These are phyloP conservation scores for Monilinia fructigena DNA, from an alignment of 2,329 filamentous ascomycete species.

Conservation along the genomic window DNA sequence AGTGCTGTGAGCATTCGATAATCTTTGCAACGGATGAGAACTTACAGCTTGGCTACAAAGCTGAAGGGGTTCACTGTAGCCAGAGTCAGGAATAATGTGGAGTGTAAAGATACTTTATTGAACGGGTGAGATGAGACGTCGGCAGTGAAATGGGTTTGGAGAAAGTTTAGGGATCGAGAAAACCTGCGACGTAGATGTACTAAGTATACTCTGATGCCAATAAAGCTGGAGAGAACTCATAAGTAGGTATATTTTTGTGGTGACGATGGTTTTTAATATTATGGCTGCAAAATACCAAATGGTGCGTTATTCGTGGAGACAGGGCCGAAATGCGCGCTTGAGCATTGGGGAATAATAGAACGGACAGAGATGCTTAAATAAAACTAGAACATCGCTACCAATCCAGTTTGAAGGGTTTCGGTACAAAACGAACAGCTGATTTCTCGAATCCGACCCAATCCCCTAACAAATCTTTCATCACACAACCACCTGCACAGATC, in stretches of 20 bases:
- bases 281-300: neutral
- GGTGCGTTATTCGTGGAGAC: neutral
- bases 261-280: neutral
- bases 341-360: neutral
- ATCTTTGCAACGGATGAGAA: neutral
- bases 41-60: neutral
- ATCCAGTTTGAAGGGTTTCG: neutral
- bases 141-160: neutral
- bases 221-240: neutral
- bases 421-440: neutral
- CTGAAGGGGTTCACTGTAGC: neutral
- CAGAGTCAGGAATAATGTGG: neutral
- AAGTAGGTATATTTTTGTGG: neutral
- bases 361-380: neutral
- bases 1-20: neutral
- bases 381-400: neutral
- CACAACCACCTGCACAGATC: neutral
- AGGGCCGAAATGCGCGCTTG: constrained; percentile 7
- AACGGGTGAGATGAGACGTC: neutral
- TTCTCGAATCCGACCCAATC: neutral
- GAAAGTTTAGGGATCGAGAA: neutral
- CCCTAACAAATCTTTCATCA: constrained; percentile 4
- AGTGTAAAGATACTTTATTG: neutral
- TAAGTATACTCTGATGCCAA: neutral
- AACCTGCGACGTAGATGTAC: neutral